Evolutionary conservation across 2,329 filamentous ascomycete genomes (phyloP), one percentile per base, ranked within the genome.

Genomic region (Malbranchea cinnamomea): DNA sequence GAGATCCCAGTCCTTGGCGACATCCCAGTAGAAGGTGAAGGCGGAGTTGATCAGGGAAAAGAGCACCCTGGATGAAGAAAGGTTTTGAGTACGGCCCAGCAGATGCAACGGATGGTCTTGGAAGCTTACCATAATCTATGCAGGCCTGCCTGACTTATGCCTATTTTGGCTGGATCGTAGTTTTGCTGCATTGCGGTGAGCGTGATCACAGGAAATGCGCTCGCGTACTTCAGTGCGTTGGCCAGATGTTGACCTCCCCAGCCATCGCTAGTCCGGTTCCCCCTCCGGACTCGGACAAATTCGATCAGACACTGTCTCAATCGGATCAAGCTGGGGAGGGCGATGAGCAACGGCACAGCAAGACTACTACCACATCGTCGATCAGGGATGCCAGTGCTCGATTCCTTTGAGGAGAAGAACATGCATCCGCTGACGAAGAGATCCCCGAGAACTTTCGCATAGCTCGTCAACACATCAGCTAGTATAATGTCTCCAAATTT

Each of bases 1-100:
- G 38, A 98, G 65, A 49, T 95, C 89, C 89, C 89, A 98, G 62
- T 98, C 89, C 59, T 85, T 89, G 32, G 82, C 68, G 17, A 95
- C 74, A 47, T 98, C 89, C 89, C 89, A 98, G 64, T 89, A 98
- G 61, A 95, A 95, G n/a, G 79, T 84, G 58, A 93, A 98, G 25
- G 79, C 63, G 9, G 82, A 91, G 54, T 98, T 94, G 44, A 89
- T 49, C 19, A 83, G 60, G 17, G 82, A 78, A 24, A 78, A 78
- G 20, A 68, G 56, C 17, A 91, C 60, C 75, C 82, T 89, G 27
- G 11, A 8, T 22, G 6, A 18, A 10, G 16, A 28, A 8, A 10
- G 9, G 9, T 11, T 18, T 8, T 27, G 20, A 20, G 9, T 14
- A 26, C 22, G 7, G 10, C 12, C 23, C 23, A 26, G 14, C 7